phyloP scores from a whole-genome alignment of 2,329 filamentous ascomycete genomes.

The Alternaria tenuissima region DNA sequence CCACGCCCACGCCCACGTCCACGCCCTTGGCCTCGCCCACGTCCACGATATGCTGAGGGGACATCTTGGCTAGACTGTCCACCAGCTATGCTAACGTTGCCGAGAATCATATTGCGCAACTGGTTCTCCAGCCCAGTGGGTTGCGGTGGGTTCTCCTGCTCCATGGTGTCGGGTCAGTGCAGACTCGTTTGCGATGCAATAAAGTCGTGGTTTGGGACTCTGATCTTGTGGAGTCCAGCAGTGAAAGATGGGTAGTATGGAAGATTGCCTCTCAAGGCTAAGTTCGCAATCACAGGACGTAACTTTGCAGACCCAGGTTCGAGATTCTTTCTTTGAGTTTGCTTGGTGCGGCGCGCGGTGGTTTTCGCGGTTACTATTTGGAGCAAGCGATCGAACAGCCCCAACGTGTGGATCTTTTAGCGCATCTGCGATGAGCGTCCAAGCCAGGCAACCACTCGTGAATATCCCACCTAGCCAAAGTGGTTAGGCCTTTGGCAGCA shows the following conservation, averaged over 20 bases:
- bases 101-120: slow-evolving; percentile 67
- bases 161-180: slow-evolving; percentile 27
- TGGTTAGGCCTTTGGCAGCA: not conserved
- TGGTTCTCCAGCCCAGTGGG: slow-evolving; percentile 58
- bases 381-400: not conserved
- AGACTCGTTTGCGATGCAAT: not conserved
- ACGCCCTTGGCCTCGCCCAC: slow-evolving; percentile 13
- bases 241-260: not conserved
- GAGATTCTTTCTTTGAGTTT: not conserved
- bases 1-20: slow-evolving; percentile 32
- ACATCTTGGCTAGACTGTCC: slow-evolving; percentile 26
- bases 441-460: not conserved
- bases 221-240: not conserved
- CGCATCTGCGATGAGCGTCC: not conserved
- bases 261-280: not conserved
- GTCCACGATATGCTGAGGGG: slow-evolving; percentile 27
- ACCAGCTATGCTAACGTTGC: slow-evolving; percentile 54
- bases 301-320: not conserved
- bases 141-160: slow-evolving; percentile 16
- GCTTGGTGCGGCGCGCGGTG: not conserved
- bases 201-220: not conserved
- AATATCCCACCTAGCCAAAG: not conserved
- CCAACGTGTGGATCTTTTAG: not conserved
- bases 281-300: not conserved
- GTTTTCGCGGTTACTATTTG: not conserved